Evolutionary conservation across 176 grass and related monocot genomes (phyloP).

Genomic region (Triticum urartu): DNA sequence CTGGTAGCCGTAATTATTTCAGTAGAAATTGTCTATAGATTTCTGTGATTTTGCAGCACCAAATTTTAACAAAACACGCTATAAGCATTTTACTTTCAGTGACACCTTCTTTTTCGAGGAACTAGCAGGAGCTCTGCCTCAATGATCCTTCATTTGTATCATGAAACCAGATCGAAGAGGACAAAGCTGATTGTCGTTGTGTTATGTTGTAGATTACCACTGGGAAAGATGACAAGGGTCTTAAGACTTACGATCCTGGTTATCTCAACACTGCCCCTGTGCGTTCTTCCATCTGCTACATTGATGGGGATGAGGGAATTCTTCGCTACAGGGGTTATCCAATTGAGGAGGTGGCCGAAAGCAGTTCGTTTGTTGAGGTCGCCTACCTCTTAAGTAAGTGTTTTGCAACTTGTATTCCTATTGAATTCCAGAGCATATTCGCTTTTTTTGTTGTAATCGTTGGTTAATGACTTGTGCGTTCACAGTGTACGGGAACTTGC

Average conservation of each 20-base stretch:
- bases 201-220: conserved; percentile 62
- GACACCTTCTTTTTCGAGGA: no score
- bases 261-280: conserved; percentile 95
- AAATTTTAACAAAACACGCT: not conserved
- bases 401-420: not conserved
- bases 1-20: not conserved
- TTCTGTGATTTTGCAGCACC: not conserved
- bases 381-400: conserved; percentile 90
- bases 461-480: not conserved
- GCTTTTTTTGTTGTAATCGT: not conserved
- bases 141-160: not conserved
- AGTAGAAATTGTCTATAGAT: not conserved
- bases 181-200: not conserved
- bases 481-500: conserved; percentile 91
- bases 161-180: not conserved
- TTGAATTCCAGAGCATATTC: not conserved
- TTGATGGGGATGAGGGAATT: conserved; percentile 96
- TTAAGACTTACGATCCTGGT: conserved; percentile 93
- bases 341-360: conserved; percentile 94
- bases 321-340: conserved; percentile 98
- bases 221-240: conserved; percentile 81
- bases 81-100: not conserved
- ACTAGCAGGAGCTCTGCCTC: not conserved
- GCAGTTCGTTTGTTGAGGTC: conserved; percentile 82
- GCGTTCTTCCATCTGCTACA: conserved; percentile 80